Evolutionary conservation across 148 eudicot species (phyloP), one percentile per base, ranked within the genome.

Genomic region (Vaccinium darrowii): DNA sequence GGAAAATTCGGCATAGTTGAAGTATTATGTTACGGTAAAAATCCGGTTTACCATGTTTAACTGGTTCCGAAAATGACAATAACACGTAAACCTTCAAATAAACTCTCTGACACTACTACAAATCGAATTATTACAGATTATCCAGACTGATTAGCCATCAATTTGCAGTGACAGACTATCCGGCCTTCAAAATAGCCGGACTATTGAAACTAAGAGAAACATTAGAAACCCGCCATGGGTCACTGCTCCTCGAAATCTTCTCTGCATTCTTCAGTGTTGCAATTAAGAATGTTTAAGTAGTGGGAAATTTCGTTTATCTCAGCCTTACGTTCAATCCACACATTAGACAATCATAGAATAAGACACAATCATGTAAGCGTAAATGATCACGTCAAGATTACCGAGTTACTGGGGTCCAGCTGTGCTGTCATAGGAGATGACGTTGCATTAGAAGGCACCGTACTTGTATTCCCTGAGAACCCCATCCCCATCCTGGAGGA

Each of bases 391-490:
- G 23, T 18, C 80, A 85, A 19, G n/a, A 21, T 80, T 88, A 95
- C 98, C 92, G 84, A 88, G 49, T 74, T 75, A 84, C 86, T 92
- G 84, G 89, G 39, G 51, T 90, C 93, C 69, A 82, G 50, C 58
- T 88, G 88, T 71, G 85, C 81, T 14, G 87, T 82, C 79, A 86
- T 85, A 51, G 90, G 84, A 50, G 92, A 75, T 2, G 92, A 54
- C 67, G 77, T 85, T 82, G 92, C 79, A 86, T 76, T 86, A 63
- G 88, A 60, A 23, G 90, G 80, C 19, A 81, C 82, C 79, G 80
- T 57, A 85, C 86, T 87, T 19, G 91, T 72, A 74, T 92, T 67
- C 50, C 90, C 65, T 8, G 91, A 62, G 82, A 90, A 89, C 16
- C 89, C 88, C 52, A 36, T 36, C 39, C 39, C 39, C 39, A 81